A percentile compares a stretch with the other conserved stretches of the same genome.
Evolutionary conservation across 306 rosid species (phyloP).

Genomic region (Sophora flavescens): DNA sequence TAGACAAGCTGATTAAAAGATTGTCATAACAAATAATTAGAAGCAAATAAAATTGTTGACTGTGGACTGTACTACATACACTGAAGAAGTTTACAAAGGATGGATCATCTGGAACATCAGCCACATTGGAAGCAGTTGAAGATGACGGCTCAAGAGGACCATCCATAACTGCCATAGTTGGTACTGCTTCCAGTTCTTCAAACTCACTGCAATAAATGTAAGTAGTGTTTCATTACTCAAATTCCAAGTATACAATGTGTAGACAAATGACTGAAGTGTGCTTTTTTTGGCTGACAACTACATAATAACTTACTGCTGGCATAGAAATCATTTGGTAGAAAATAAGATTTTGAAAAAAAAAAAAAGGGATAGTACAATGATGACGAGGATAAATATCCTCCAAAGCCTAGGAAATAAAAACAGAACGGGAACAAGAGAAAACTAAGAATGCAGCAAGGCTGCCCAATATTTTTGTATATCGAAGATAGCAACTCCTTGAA

Average conservation of each 20-base stretch:
- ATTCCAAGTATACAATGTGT: conserved; percentile 20
- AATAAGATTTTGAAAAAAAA: background rate
- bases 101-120: conserved; percentile 62
- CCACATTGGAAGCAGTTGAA: conserved; percentile 54
- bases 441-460: conserved; percentile 25
- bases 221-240: conserved; percentile 33
- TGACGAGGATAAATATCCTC: conserved; percentile 10
- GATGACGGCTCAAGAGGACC: conserved; percentile 68
- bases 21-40: conserved; percentile 4
- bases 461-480: conserved; percentile 14
- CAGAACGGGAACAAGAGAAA: background rate
- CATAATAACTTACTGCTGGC: conserved; percentile 12
- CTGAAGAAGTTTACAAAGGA: conserved; percentile 70
- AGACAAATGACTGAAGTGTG: conserved; percentile 24
- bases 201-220: conserved; percentile 58
- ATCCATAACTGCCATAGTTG: conserved; percentile 72
- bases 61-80: conserved; percentile 48
- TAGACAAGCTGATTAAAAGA: conserved; percentile 1
- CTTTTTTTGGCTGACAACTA: conserved; percentile 23
- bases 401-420: background rate
- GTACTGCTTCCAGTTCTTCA: conserved; percentile 71
- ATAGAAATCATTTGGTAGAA: background rate
- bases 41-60: conserved; percentile 29
- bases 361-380: conserved; percentile 8
- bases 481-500: conserved; percentile 24